Base-by-base conservation (phyloP, 192 early-diverging fungal species). In the Phlyctochytrium bullatum region DNA sequence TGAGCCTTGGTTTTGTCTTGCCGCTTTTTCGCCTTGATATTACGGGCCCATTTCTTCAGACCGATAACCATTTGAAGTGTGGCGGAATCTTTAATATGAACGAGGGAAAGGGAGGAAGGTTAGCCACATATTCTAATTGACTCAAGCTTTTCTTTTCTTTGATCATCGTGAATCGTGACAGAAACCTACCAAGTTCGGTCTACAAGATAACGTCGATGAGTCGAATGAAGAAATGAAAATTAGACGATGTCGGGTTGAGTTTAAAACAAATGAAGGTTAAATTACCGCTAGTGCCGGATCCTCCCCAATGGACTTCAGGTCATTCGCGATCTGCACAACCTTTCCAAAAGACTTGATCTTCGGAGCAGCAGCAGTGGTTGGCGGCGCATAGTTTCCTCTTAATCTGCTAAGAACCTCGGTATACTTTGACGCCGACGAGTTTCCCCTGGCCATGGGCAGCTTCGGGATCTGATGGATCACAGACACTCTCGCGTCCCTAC, bases 31-130 rank as follows among this genome's bases (percentile, higher is more conserved):
- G 20, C 6, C 20, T 20, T 6, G 10, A 6, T 6, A 14, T 6
- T 14, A 14, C 40, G 6, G 40, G 40, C 40, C 40, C 40, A 47
- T 47, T 47, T 47, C 20, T 47, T 47, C 10, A 47, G 40, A 14
- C 40, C 40, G 20, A 47, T 47, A 47, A 47, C 40, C 40, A 47
- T 47, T 47, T 47, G 40, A 47, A 47, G 40, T 47, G 40, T 47
- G 6, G 40, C 40, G 10, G 40, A 14, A 47, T 47, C 40, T 47
- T 14, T 20, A 47, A n/a, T n/a, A n/a, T n/a, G n/a, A n/a, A n/a
- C n/a, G n/a, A n/a, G n/a, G n/a, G n/a, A n/a, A n/a, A n/a, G n/a
- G n/a, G n/a, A n/a, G n/a, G n/a, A n/a, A n/a, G n/a, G n/a, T n/a
- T n/a, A n/a, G n/a, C n/a, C n/a, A n/a, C n/a, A n/a, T n/a, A n/a